A percentile compares a stretch with the other conserved stretches of the same genome.
phyloP scores from a whole-genome alignment of 257 asterid genomes.

The Nicotiana sylvestris region DNA sequence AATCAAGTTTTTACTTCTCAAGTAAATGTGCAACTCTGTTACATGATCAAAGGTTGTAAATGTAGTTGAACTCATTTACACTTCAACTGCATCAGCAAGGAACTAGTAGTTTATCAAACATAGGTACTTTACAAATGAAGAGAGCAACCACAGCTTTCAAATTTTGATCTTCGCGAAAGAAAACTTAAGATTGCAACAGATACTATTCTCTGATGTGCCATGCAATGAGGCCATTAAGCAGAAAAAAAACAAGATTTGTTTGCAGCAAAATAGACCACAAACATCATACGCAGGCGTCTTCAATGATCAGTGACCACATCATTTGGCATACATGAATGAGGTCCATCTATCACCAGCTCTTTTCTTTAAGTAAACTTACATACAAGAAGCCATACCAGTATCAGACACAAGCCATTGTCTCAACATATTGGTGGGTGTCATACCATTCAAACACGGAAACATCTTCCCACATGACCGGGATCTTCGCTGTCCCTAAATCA shows the following conservation, averaged over 20 bases:
- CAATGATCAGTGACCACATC: not conserved
- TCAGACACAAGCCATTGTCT: not conserved
- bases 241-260: no score
- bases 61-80: not conserved
- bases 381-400: not conserved
- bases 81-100: no score
- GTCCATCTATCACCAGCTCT: not conserved
- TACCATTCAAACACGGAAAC: slow-evolving; percentile 5
- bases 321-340: not conserved
- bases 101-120: no score
- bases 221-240: no score
- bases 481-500: not conserved
- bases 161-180: no score
- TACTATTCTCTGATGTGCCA: no score
- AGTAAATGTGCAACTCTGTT: not conserved
- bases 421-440: not conserved
- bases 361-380: not conserved
- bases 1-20: not conserved
- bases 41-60: not conserved
- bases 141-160: no score
- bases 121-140: no score
- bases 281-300: not conserved
- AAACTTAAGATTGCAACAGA: no score
- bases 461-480: not conserved
- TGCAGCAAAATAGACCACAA: no score